Evolutionary conservation across 148 eudicot genomes (phyloP).

Genomic region (Fagopyrum homotropicum): DNA sequence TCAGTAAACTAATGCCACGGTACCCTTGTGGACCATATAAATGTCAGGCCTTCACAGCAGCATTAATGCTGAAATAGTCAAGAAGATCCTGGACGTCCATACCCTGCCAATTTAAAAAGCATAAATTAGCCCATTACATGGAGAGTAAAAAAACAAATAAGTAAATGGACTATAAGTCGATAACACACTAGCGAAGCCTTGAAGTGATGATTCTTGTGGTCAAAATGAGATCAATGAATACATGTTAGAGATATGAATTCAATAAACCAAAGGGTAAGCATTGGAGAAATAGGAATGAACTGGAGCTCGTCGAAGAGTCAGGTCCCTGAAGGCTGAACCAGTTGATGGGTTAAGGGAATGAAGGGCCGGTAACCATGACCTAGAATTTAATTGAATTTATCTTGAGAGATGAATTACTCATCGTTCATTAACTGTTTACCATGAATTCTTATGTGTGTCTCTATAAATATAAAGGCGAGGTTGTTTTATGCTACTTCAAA

Average conservation of each 20-base stretch:
- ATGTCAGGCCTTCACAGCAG: slow-evolving; percentile 50
- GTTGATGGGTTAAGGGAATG: not conserved
- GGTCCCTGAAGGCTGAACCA: not conserved
- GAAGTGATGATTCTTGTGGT: not conserved
- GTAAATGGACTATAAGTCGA: too few species aligned
- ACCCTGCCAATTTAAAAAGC: slow-evolving; percentile 22
- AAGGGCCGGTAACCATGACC: not conserved
- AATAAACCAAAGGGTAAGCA: not conserved
- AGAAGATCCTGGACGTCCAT: slow-evolving; percentile 86
- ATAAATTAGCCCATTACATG: not conserved
- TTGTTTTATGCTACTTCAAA: not conserved
- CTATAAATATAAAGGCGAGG: not conserved
- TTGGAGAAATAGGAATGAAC: not conserved
- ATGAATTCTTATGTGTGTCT: not conserved
- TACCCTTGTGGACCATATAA: slow-evolving; percentile 86
- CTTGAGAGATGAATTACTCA: not conserved
- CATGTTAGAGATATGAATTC: not conserved
- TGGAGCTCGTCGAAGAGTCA: not conserved
- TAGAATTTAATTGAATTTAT: not conserved
- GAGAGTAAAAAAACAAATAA: not conserved
- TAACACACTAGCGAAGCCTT: not conserved
- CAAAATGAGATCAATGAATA: not conserved
- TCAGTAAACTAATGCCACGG: slow-evolving; percentile 57
- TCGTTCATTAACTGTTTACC: not conserved
- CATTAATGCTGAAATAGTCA: slow-evolving; percentile 40